These are phyloP conservation scores for Tetrahymena elliotti DNA, from an alignment of 73 alveolate genomes.

Conservation along the genomic window DNA sequence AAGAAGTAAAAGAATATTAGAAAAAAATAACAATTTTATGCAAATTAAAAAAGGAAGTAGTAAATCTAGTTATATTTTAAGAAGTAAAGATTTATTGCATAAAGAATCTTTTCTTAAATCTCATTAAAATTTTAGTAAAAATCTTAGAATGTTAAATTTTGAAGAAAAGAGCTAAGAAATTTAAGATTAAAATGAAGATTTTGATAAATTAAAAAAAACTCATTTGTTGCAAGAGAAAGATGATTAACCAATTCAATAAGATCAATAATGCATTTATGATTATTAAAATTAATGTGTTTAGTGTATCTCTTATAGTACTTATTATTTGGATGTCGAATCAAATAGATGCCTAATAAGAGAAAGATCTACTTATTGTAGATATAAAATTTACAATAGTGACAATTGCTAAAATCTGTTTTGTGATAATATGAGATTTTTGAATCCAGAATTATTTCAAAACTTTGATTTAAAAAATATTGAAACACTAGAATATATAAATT, in stretches of 20 bases:
- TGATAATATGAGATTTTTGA: no score
- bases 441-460: background rate
- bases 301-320: background rate
- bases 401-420: background rate
- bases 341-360: background rate
- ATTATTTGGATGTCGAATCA: background rate
- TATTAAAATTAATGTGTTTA: background rate
- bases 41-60: no score
- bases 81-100: no score
- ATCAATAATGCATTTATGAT: background rate
- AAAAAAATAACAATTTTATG: no score
- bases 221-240: no score
- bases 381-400: background rate
- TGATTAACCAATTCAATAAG: background rate
- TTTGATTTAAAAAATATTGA: background rate
- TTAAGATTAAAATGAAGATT: background rate
- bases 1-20: background rate
- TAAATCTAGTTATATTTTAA: no score
- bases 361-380: background rate
- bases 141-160: background rate
- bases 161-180: background rate
- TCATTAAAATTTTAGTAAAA: no score
- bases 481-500: background rate
- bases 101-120: no score
- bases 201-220: no score